phyloP scores from a whole-genome alignment of 805 yeast genomes.

The Yamadazyma tumulicola region DNA sequence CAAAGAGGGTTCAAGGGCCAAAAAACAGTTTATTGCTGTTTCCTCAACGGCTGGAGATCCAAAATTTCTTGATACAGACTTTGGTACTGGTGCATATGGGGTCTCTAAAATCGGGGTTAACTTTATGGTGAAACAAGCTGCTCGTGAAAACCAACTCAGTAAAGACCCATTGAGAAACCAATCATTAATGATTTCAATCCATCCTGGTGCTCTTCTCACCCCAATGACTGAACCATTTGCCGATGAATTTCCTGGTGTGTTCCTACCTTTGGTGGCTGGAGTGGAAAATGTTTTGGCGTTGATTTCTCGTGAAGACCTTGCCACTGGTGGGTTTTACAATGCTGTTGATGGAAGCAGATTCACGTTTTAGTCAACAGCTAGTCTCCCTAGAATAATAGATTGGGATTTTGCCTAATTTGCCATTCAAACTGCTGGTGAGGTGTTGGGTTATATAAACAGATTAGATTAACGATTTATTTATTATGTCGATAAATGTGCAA shows the following conservation, averaged over 20 bases:
- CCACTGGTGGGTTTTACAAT: neutral
- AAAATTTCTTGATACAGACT: neutral
- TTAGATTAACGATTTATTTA: too few relatives aligned
- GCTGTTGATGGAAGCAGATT: too few relatives aligned
- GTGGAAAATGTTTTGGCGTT: neutral
- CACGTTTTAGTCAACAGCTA: too few relatives aligned
- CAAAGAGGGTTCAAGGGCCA: too few relatives aligned
- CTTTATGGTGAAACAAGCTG: conserved; percentile 21
- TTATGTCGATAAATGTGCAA: too few relatives aligned
- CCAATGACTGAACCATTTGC: conserved; percentile 20
- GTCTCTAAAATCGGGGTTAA: conserved; percentile 35
- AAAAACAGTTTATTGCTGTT: neutral
- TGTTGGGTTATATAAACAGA: too few relatives aligned
- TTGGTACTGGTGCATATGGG: conserved; percentile 16
- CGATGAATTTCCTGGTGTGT: neutral
- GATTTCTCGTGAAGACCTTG: neutral
- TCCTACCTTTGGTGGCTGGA: neutral
- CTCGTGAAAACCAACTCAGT: conserved; percentile 12
- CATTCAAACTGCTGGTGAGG: too few relatives aligned
- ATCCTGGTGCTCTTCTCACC: conserved; percentile 40
- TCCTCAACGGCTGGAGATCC: neutral
- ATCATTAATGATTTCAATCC: conserved; percentile 26
- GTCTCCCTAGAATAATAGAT: too few relatives aligned
- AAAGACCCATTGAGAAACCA: conserved; percentile 8
- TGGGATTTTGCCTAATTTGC: too few relatives aligned